A percentile compares a stretch with the other conserved stretches of the same genome.
These are phyloP conservation scores for Amphicarpaea edgeworthii DNA, from an alignment of 306 rosid species.

Conservation along the genomic window DNA sequence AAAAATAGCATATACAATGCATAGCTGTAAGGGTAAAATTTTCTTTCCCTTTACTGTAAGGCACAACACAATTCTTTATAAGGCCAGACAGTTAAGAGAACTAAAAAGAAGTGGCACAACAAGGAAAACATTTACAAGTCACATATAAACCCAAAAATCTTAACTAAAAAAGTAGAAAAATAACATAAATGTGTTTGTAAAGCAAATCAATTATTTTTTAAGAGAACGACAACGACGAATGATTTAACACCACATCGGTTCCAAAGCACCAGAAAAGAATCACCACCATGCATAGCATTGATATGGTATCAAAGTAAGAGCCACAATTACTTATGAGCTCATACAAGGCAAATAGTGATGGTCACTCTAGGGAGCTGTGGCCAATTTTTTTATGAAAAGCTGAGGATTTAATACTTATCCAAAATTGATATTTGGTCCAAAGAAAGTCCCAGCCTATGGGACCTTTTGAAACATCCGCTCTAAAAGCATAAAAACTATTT, in stretches of 20 bases:
- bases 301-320: constrained; percentile 16
- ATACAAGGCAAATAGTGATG: constrained; percentile 36
- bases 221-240: neutral
- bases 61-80: constrained; percentile 9
- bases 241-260: constrained; percentile 35
- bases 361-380: constrained; percentile 47
- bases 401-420: constrained; percentile 48
- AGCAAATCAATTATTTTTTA: no score
- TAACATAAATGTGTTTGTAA: neutral
- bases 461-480: constrained; percentile 39
- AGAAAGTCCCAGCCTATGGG: constrained; percentile 46
- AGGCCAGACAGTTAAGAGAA: constrained; percentile 44
- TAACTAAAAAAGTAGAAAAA: neutral
- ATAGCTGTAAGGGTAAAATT: neutral
- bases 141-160: no score
- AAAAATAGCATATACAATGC: constrained; percentile 21
- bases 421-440: constrained; percentile 37
- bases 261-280: constrained; percentile 55
- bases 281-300: constrained; percentile 35
- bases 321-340: constrained; percentile 28
- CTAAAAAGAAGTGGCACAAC: constrained; percentile 6
- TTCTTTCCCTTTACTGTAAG: constrained; percentile 38
- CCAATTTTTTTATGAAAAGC: constrained; percentile 43
- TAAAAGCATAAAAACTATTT: constrained; percentile 40
- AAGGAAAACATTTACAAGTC: no score